Evolutionary conservation across 1,284 basidiomycete species (phyloP).

Genomic region (Phylloporus gajari): DNA sequence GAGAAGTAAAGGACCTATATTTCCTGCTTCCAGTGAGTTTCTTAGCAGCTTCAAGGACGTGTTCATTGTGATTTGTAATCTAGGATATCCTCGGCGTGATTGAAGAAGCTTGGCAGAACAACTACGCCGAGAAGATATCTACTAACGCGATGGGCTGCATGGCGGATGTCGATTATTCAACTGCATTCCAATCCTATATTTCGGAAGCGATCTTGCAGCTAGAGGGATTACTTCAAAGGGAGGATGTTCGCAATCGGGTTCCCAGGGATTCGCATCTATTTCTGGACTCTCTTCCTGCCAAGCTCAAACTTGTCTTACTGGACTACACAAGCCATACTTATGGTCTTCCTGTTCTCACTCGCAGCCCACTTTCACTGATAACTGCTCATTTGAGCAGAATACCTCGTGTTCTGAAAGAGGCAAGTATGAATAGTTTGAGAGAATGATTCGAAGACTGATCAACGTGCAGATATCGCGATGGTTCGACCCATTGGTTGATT

Average conservation of each 20-base stretch:
- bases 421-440: no score
- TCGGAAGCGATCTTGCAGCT: background rate
- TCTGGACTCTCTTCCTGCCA: background rate
- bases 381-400: background rate
- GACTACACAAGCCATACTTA: background rate
- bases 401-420: background rate
- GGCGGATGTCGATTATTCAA: background rate
- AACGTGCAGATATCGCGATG: background rate
- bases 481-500: conserved; percentile 1
- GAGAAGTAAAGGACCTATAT: background rate
- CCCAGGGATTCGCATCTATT: background rate
- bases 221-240: background rate
- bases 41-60: background rate
- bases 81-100: background rate
- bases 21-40: background rate
- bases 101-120: background rate
- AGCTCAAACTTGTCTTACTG: conserved; percentile 1
- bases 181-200: background rate
- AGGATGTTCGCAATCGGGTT: background rate
- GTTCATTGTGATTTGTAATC: no score
- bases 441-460: no score
- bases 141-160: background rate
- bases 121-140: background rate
- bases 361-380: background rate
- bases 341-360: background rate